Conservation (phyloP, 1,284 basidiomycete species). For the Inonotus obliquus region DNA sequence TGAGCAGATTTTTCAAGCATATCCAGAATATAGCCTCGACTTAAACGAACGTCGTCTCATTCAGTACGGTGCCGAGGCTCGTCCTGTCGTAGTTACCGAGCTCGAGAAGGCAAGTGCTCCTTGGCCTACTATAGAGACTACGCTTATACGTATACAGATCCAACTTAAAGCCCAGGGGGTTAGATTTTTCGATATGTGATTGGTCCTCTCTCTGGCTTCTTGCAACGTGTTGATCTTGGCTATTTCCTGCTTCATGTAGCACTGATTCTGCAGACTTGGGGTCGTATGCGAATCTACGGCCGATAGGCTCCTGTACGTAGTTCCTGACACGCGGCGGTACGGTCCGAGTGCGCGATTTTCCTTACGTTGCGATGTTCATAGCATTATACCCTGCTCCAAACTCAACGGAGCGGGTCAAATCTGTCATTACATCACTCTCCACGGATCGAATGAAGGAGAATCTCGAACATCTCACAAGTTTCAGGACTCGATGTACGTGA, state of each 20-base stretch:
- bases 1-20: constrained; percentile 26
- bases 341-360: neutral
- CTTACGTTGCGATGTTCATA: constrained; percentile 26
- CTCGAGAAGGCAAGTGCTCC: constrained; percentile 60
- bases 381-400: constrained; percentile 55
- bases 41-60: constrained; percentile 70
- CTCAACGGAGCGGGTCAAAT: constrained; percentile 50
- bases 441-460: constrained; percentile 65
- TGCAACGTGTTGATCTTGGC: constrained; percentile 20
- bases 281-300: constrained; percentile 36
- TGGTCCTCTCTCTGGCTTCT: constrained; percentile 23
- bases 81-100: constrained; percentile 77
- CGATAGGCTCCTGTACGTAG: constrained; percentile 36
- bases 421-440: constrained; percentile 62
- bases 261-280: constrained; percentile 70
- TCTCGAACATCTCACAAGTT: constrained; percentile 70
- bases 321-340: neutral
- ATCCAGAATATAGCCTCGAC: constrained; percentile 51
- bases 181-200: constrained; percentile 85
- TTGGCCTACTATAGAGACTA: neutral
- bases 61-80: constrained; percentile 58
- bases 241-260: constrained; percentile 35
- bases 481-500: constrained; percentile 61
- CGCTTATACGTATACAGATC: constrained; percentile 44
- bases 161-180: constrained; percentile 67